phyloP scores from a whole-genome alignment of 306 rosid species.

The Cucumis melo region DNA sequence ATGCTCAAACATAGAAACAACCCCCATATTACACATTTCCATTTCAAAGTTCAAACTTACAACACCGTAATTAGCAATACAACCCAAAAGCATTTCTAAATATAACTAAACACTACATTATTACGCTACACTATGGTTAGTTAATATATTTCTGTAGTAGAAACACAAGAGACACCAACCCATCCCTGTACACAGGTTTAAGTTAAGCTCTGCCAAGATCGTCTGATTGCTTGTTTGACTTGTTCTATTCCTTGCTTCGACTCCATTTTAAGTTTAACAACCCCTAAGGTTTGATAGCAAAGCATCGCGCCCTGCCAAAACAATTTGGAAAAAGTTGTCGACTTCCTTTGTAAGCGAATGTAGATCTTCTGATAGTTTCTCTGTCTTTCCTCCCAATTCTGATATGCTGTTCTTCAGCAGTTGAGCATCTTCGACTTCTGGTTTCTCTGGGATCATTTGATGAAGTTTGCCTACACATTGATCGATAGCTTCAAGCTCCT shows the following conservation, averaged over 20 bases:
- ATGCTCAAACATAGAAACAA: background rate
- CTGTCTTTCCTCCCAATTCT: constrained; percentile 29
- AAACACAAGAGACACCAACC: constrained; percentile 1
- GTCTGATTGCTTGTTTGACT: background rate
- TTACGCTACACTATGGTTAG: background rate
- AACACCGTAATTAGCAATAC: background rate
- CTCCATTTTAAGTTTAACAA: constrained; percentile 18
- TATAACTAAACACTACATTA: background rate
- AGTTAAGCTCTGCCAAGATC: background rate
- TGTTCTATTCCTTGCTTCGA: background rate
- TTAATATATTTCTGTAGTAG: background rate
- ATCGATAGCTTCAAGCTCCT: constrained; percentile 57
- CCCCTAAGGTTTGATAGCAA: constrained; percentile 43
- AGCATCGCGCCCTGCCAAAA: constrained; percentile 54
- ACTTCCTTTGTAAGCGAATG: constrained; percentile 65
- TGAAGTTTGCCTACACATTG: constrained; percentile 28
- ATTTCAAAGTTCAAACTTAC: background rate
- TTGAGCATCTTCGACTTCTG: constrained; percentile 12
- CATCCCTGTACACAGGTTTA: background rate
- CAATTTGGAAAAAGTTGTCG: constrained; percentile 46
- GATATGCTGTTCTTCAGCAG: constrained; percentile 16
- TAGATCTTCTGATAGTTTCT: constrained; percentile 45
- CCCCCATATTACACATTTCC: background rate
- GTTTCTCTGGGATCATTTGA: constrained; percentile 37
- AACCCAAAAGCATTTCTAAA: background rate